Evolutionary conservation across 2,329 filamentous ascomycete genomes (phyloP), one percentile per base, ranked within the genome.

Genomic region (Epicoccum sorghinum): DNA sequence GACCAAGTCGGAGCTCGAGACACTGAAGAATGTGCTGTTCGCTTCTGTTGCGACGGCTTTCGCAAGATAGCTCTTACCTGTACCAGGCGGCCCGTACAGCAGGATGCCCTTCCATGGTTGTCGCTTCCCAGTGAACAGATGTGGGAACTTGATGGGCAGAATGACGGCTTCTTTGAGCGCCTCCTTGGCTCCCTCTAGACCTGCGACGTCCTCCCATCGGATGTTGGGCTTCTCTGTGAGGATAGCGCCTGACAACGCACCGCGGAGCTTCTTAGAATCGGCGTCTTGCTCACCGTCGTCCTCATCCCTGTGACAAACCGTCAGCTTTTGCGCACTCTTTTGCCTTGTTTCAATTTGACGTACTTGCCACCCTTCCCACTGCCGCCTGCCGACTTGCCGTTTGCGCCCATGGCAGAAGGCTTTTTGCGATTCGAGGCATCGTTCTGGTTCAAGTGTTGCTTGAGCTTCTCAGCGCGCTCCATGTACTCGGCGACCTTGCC

Each of bases 91-190:
- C 0, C 95, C 95, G 72, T 98, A 99, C 18, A 99, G 82, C 74
- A 99, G 76, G 67, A 99, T 99, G 36, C 95, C 95, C 78, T 96
- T 98, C 95, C 95, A 99, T 3, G 95, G 93, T 78, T 99, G 90
- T 70, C 95, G 85, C 79, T 98, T 97, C 61, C 95, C 95, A 51
- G 90, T 90, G 74, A 99, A 99, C 49, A 99, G 80, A 79, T 96
- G 93, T 38, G 95, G 95, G 71, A 99, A 99, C 77, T 97, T 98
- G 77, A 99, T 99, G 40, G 96, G 95, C 72, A 99, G 79, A 74
- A 99, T 90, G 43, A 99, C 96, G 1, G 95, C 96, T 80, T 99
- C 95, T 77, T 99, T 99, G 64, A 99, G 78, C 13, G 96, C 93
- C 73, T 99, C 95, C 78, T 99, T 99, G 41, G 95, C 95, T 30